Conservation (phyloP, 139 green algal genomes). For the Chlamydomonas asymmetrica region DNA sequence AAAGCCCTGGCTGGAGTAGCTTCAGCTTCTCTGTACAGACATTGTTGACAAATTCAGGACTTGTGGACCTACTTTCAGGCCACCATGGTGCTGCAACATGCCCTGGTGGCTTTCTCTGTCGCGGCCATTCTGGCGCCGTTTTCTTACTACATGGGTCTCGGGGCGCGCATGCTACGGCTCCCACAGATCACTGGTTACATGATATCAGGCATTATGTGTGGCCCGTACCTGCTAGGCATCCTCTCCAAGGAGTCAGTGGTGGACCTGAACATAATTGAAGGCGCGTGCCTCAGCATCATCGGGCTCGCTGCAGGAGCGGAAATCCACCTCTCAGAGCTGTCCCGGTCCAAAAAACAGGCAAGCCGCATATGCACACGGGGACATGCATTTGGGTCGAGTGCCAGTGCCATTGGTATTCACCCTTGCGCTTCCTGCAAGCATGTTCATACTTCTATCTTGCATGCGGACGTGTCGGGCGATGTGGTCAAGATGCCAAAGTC, state of each 20-base stretch:
- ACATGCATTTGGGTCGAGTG: too few species aligned
- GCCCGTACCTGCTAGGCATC: conserved; percentile 62
- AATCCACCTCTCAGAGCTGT: conserved; percentile 68
- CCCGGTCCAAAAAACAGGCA: conserved; percentile 60
- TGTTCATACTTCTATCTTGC: too few species aligned
- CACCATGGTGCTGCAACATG: conserved; percentile 45
- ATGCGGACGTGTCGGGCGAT: too few species aligned
- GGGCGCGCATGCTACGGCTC: conserved; percentile 26
- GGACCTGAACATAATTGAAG: conserved; percentile 58
- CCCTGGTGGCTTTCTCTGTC: conserved; percentile 37
- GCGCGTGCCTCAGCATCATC: conserved; percentile 75
- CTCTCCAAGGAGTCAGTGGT: conserved; percentile 49
- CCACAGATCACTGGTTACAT: conserved; percentile 81
- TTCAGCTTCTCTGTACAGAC: too few species aligned
- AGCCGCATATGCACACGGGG: too few species aligned
- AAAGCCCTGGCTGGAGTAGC: too few species aligned
- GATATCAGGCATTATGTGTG: conserved; percentile 67
- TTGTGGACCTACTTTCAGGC: too few species aligned
- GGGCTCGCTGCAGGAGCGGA: conserved; percentile 78
- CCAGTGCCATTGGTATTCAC: too few species aligned
- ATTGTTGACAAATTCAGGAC: too few species aligned
- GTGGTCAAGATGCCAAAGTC: too few species aligned
- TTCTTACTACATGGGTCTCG: conserved; percentile 50
- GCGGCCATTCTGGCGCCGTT: conserved; percentile 53
- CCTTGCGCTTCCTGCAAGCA: too few species aligned